Base-by-base conservation (phyloP, 2,329 filamentous ascomycete genomes). In the Diplocarpon rosae region DNA sequence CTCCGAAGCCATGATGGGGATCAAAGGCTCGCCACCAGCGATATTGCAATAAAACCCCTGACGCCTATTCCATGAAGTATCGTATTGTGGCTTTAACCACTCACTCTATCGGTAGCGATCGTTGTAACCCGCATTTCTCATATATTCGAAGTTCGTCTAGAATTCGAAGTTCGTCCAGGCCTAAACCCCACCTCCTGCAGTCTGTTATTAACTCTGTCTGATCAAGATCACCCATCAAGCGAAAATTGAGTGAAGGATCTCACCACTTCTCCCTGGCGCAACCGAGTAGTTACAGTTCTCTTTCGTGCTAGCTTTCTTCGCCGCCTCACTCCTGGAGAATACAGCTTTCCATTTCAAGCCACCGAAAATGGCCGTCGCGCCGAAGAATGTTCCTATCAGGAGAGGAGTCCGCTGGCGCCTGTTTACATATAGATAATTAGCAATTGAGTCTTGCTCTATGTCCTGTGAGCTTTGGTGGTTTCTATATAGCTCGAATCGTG, bases 341-440 rank as follows among this genome's bases (percentile, higher is more conserved):
- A 62, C 59, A 6, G 59, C 59, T 16, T 51, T 48, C 56, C 57
- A 62, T 48, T 62, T 62, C 44, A 62, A 46, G 2, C 53, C 56
- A 31, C 60, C 48, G 38, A 61, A 62, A 1, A 59, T 20, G 12
- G 51, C 52, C 27, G 49, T 46, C 4, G 48, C 56, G n/a, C 51
- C 54, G n/a, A 61, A 32, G 27, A 60, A 51, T 7, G 54, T 43
- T n/a, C 49, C 43, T 14, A 61, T 45, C 9, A 61, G 48, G 33
- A 61, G 48, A 34, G 56, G 53, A n/a, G 48, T 53, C 27, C 56
- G 47, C 45, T 53, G 52, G 17, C 53, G 53, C 28, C 57, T 59
- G 16, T n/a, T 27, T 16, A 28, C 14, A 29, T 0, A 30, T 16
- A 10, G 36, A 14, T 12, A 4, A 13, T 24, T 24, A 24, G 7